Evolutionary conservation across 768 basidiomycete genomes (phyloP), one percentile per base, ranked within the genome.

Genomic region (Podaxis rugospora): DNA sequence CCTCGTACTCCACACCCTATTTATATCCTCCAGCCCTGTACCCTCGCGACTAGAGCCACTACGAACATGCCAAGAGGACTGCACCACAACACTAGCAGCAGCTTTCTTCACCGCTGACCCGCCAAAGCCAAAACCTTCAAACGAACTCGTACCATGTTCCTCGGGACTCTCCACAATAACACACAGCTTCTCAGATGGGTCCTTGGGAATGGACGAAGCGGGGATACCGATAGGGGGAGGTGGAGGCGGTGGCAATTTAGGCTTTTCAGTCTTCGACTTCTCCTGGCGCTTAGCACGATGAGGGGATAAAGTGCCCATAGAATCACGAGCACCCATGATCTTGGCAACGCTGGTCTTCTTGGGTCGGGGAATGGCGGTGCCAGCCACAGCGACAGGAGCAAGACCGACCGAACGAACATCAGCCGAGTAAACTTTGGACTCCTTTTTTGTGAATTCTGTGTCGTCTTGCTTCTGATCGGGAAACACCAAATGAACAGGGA

Each of bases 401-500:
- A 60, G n/a, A 3, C 50, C 39, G 2, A 27, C 13, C n/a, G 49
- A 42, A 40, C 16, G 37, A 39, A 37, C 51, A 28, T 52, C 27
- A 2, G 6, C 5, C 16, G 42, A 42, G n/a, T 32, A 7, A 7
- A 32, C 9, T 14, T 59, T 51, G 21, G 27, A 36, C 3, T 55
- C 58, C 36, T 57, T 23, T 23, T 2, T 35, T 18, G 28, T 36
- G 18, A 40, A 23, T 27, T 59, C 55, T 27, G 40, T n/a, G 18
- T 44, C 6, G 5, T 44, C 49, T 10, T 53, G 59, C 16, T 59
- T 51, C 5, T 47, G 36, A 11, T 62, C 65, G 14, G 84, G 79
- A 71, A 88, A 89, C 53, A 90, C 83, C 32, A 88, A 78, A 39
- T 82, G 76, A 1, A 80, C 64, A 5, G 88, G 89, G 21, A 89